Evolutionary conservation across 495 filamentous ascomycete species (phyloP).

Genomic region (Aspergillus biplanus): DNA sequence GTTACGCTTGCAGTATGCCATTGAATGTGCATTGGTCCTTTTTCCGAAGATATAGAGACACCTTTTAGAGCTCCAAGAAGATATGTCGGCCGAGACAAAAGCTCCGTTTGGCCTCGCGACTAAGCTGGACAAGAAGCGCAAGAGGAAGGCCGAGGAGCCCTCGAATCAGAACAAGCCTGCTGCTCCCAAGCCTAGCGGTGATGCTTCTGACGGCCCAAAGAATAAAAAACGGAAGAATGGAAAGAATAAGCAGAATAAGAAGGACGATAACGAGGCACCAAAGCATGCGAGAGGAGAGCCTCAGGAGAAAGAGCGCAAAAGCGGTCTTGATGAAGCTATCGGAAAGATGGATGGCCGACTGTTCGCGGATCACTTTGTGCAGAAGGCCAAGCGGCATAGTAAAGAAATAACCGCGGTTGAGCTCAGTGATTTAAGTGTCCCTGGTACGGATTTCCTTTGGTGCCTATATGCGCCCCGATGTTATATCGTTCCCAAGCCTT

Average conservation of each 20-base stretch:
- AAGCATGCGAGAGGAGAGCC: slow-evolving; percentile 50
- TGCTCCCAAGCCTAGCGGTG: slow-evolving; percentile 29
- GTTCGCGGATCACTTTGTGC: slow-evolving; percentile 84
- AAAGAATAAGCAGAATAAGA: slow-evolving; percentile 52
- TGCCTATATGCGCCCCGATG: neutral
- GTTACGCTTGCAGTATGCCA: neutral
- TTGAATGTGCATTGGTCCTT: neutral
- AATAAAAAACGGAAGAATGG: slow-evolving; percentile 52
- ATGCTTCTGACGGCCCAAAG: slow-evolving; percentile 30
- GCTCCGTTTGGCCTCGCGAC: slow-evolving; percentile 33
- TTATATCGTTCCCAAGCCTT: neutral
- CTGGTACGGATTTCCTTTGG: slow-evolving; percentile 58
- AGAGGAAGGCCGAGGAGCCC: slow-evolving; percentile 53
- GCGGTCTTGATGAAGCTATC: slow-evolving; percentile 80
- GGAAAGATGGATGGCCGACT: slow-evolving; percentile 78
- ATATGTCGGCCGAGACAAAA: slow-evolving; percentile 24
- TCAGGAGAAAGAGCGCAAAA: slow-evolving; percentile 61
- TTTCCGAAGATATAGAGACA: neutral
- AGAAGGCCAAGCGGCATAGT: slow-evolving; percentile 75
- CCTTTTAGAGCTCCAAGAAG: neutral
- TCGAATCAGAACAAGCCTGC: slow-evolving; percentile 37
- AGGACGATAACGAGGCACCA: slow-evolving; percentile 50
- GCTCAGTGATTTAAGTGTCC: slow-evolving; percentile 77
- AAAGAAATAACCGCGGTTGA: slow-evolving; percentile 80
- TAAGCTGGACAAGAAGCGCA: slow-evolving; percentile 55